Evolutionary conservation across 306 rosid genomes (phyloP), one percentile per base, ranked within the genome.

Genomic region (Sindora glabra): DNA sequence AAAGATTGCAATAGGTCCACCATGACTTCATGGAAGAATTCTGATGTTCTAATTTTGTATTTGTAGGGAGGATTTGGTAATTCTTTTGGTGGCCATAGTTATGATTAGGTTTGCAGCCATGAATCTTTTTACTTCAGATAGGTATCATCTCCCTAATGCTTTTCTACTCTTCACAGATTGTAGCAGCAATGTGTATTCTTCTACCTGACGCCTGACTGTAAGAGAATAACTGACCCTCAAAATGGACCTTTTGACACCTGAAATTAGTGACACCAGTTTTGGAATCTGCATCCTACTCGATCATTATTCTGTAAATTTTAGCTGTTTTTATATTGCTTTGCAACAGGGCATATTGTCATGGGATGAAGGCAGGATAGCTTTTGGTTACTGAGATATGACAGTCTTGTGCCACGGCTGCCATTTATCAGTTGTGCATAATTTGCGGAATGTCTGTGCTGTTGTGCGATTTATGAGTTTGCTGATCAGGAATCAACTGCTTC

Each of bases 21-120:
- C 51, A 26, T 46, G 77, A 58, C 44, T 49, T 56, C 61, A 33
- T 41, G 82, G 48, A 25, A 69, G 73, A 56, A 37, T 26, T 62
- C 55, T 67, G 56, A 13, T 79, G 74, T 72, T 71, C 78, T 72
- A 83, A 77, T 86, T 83, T 88, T 88, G 90, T 84, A 74, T 69
- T 44, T 47, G 59, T 86, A 74, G 77, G 82, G 75, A 82, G 83
- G 80, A 71, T 79, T 70, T 47, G 75, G 77, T 38, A 59, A 86
- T 86, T 85, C 83, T 80, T 83, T 84, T 66, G 82, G 73, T 59
- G 70, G 81, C 76, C 76, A 21, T 72, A 63, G 66, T 61, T 64
- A 49, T 72, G 69, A 11, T 52, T 74, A 78, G 96, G 78, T 55
- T 8, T 49, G 74, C 55, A 58, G 66, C 73, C 61, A 41, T 53